phyloP scores from a whole-genome alignment of 148 eudicot genomes.

The Rhododendron kiyosumense region DNA sequence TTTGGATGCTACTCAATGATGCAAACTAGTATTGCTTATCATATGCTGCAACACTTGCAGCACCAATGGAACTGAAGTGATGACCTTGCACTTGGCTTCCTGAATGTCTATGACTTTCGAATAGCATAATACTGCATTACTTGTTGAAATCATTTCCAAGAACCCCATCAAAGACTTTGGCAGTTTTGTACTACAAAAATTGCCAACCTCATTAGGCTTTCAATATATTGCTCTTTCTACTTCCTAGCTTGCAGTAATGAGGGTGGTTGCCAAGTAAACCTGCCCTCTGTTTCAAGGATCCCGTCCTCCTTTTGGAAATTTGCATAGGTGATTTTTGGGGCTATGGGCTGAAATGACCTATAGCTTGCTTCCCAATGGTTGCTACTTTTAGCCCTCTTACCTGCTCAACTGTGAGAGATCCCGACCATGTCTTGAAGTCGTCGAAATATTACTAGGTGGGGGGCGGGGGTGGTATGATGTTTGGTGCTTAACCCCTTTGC shows the following conservation, averaged over 20 bases:
- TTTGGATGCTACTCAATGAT: background rate
- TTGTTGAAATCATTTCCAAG: background rate
- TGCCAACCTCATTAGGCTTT: background rate
- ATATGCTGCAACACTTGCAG: background rate
- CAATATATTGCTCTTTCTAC: background rate
- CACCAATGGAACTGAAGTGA: background rate
- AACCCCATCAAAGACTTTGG: background rate
- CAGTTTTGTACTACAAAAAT: background rate
- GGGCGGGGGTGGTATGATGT: background rate
- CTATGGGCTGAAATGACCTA: background rate
- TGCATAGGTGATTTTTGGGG: background rate
- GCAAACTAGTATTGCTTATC: background rate
- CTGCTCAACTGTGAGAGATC: background rate
- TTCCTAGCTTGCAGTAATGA: background rate
- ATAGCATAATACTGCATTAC: background rate
- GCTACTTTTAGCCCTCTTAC: background rate
- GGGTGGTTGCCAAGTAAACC: background rate
- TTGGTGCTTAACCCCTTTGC: background rate
- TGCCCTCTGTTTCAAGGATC: background rate
- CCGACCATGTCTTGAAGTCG: background rate
- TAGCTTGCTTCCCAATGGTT: background rate
- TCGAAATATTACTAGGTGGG: background rate
- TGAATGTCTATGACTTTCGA: background rate
- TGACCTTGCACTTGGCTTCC: background rate
- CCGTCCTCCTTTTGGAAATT: background rate